Evolutionary conservation across 768 basidiomycete species (phyloP).

Genomic region (Lactifluus subvellereus): DNA sequence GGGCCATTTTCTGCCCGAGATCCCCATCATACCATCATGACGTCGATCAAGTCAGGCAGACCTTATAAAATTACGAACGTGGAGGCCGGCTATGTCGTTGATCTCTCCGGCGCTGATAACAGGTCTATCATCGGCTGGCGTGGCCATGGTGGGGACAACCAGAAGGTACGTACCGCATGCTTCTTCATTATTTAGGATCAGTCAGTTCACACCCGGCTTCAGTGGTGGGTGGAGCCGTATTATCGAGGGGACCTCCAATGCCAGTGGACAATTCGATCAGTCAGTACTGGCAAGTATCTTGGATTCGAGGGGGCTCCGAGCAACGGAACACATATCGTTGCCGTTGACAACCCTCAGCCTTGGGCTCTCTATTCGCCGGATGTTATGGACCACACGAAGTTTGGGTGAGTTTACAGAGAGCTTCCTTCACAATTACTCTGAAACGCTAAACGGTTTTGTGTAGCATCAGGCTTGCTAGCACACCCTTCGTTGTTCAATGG

Average conservation of each 20-base stretch:
- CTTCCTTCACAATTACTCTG: neutral
- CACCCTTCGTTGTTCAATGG: neutral
- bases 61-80: neutral
- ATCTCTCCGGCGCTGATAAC: neutral
- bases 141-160: neutral
- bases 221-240: neutral
- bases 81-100: neutral
- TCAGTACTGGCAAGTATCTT: neutral
- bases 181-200: neutral
- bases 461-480: no score
- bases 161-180: neutral
- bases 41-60: neutral
- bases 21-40: neutral
- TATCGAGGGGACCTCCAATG: neutral
- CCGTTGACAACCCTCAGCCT: neutral
- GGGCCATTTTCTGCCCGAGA: no score
- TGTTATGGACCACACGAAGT: neutral
- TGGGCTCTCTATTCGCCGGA: neutral
- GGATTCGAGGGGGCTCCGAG: neutral
- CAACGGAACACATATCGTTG: neutral
- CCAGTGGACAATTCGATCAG: neutral
- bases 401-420: neutral
- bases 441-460: no score
- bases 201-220: neutral
- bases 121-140: neutral